These are phyloP conservation scores for Calonectria crousiana DNA, from an alignment of 2,329 filamentous ascomycete genomes.

Conservation along the genomic window DNA sequence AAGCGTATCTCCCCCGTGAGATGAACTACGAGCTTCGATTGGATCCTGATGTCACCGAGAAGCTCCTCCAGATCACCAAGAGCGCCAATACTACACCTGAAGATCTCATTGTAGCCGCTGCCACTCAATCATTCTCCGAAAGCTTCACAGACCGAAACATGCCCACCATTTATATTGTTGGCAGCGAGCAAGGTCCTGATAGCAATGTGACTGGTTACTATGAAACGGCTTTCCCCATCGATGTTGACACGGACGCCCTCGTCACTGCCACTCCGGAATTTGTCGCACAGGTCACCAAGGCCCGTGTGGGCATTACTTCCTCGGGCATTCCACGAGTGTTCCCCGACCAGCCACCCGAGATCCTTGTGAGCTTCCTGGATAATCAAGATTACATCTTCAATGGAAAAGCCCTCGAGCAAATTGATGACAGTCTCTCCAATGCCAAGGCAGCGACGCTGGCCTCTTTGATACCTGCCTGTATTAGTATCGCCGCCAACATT, in stretches of 20 bases:
- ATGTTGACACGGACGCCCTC: background rate
- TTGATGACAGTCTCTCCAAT: background rate
- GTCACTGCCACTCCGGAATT: background rate
- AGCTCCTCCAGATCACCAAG: background rate
- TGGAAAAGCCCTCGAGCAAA: background rate
- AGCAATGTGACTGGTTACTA: background rate
- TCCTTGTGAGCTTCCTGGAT: background rate
- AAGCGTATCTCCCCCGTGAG: background rate
- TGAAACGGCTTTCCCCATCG: background rate
- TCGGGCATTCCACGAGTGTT: background rate
- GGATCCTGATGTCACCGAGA: background rate
- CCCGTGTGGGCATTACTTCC: background rate
- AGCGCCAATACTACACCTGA: background rate
- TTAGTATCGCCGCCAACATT: background rate
- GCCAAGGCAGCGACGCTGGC: background rate
- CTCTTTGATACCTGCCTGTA: background rate
- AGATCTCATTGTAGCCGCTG: background rate
- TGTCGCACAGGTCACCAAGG: background rate
- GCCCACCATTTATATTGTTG: background rate
- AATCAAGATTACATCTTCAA: background rate
- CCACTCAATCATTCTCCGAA: background rate
- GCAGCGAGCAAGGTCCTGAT: background rate
- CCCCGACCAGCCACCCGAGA: background rate
- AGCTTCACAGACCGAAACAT: slow-evolving; percentile 1
- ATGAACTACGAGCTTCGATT: slow-evolving; percentile 4